Evolutionary conservation across 2,329 filamentous ascomycete species (phyloP).

Genomic region (Hortaea sp.): DNA sequence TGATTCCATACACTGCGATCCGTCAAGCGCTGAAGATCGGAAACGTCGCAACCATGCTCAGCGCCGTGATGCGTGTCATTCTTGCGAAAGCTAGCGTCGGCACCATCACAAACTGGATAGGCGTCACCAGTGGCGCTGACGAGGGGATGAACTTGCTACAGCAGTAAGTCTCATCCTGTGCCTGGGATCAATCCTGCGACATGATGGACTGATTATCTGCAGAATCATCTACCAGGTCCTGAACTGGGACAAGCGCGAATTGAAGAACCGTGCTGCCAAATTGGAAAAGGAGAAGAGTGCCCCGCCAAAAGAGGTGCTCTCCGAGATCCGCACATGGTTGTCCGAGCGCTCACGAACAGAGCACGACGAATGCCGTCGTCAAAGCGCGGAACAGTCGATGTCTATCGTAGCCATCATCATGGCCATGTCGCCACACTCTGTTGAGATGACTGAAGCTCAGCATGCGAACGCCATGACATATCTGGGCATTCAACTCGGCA

Average conservation of each 20-base stretch:
- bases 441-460: constrained; percentile 46
- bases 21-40: constrained; percentile 65
- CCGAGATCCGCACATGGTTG: constrained; percentile 51
- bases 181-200: background rate
- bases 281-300: constrained; percentile 53
- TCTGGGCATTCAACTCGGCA: constrained; percentile 58
- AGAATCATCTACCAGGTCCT: constrained; percentile 66
- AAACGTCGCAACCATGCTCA: constrained; percentile 75
- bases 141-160: constrained; percentile 77
- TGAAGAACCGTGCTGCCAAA: constrained; percentile 54
- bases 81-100: constrained; percentile 69
- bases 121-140: constrained; percentile 58
- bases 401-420: constrained; percentile 63
- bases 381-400: constrained; percentile 42
- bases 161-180: constrained; percentile 27
- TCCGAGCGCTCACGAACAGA: constrained; percentile 38
- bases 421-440: constrained; percentile 36
- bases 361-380: constrained; percentile 50
- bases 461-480: constrained; percentile 60
- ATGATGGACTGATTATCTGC: constrained; percentile 3
- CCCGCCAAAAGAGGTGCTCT: constrained; percentile 51
- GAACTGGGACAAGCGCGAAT: constrained; percentile 61
- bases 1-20: constrained; percentile 62
- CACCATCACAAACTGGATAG: constrained; percentile 69
- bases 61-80: constrained; percentile 59